Evolutionary conservation across 768 basidiomycete genomes (phyloP), one percentile per base, ranked within the genome.

Genomic region (Tulasnella sp.): DNA sequence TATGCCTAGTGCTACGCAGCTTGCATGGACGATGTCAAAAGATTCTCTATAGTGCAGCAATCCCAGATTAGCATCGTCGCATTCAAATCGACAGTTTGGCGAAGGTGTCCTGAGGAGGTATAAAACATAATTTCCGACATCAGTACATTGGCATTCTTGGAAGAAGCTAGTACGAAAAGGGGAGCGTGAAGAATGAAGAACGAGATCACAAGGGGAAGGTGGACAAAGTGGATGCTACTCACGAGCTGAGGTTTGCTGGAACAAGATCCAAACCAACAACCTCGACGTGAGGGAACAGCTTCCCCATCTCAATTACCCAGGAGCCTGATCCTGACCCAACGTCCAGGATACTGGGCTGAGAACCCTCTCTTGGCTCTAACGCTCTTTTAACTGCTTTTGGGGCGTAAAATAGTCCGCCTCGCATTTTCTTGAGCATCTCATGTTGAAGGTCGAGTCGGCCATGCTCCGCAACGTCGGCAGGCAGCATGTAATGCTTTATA

Each of bases 11-110:
- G 61, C 11, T 15, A 70, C n/a, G 18, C 40, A 69, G 61, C 76
- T 57, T 15, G 32, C 32, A 35, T 77, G 23, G 10, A 77, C 76
- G 23, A 77, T 67, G 69, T 77, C 67, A 26, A 69, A 77, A n/a
- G 9, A 37, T 32, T 39, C 67, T 11, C 5, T n/a, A n/a, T 77
- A 77, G 35, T 77, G 76, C 32, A 26, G 18, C n/a, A 77, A 37
- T n/a, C 76, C 76, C 5, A 77, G 61, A 55, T 77, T 77, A 13
- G 48, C 76, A 70, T 77, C 76, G 70, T 77, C 76, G 76, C 61
- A 70, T 42, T 77, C 76, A 26, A 77, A 77, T 5, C 32, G 61
- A 46, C 76, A 77, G 69, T 77, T 77, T 20, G 48, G 37, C 37
- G 76, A 67, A 20, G 76, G 76, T 37, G 37, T 16, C 32, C 76